Base-by-base conservation (phyloP, 768 basidiomycete genomes). In the Tulasnella sp. region DNA sequence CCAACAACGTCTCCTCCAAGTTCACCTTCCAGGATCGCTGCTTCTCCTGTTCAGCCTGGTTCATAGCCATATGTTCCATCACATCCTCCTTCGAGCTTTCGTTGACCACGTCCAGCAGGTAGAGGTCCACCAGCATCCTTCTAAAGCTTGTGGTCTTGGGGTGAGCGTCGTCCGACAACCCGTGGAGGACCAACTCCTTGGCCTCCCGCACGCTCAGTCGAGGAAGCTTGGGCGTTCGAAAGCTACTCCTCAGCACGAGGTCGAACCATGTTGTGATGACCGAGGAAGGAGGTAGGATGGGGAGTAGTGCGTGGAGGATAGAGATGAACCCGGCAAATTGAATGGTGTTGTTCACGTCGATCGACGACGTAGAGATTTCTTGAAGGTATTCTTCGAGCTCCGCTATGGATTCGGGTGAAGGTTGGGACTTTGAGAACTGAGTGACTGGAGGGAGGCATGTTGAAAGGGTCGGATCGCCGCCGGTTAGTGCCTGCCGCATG, bases 181-280 rank as follows among this genome's bases (percentile, higher is more conserved):
- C 89, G 41, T 83, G 83, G 32, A 90, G 79, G 75, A 92, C 84
- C 29, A 94, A 83, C 41, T 90, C 88, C 79, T 89, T 90, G 35
- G 91, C 92, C 77, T 89, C 82, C 66, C 84, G 83, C 22, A 87
- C 83, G 5, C 88, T 84, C 29, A 81, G 75, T 0, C 84, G 85
- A 2, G 90, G 82, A 22, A 94, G 81, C 75, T 84, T 87, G 41
- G 90, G 88, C 78, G 92, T 88, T 64, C 90, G 88, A 69, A 94
- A 82, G 35, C 91, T 89, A 32, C 90, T 89, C 39, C 92, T 88
- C 2, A 94, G 82, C 34, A 90, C 83, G 39, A 90, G 84, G 78
- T 94, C 91, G 78, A 91, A 94, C 92, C 92, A 94, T 34, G 83
- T 84, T 1, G 88, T 88, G 72, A 92, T 89, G 70, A 92, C 82